These are phyloP conservation scores for Scutellaria barbata DNA, from an alignment of 257 asterid genomes.

Conservation along the genomic window DNA sequence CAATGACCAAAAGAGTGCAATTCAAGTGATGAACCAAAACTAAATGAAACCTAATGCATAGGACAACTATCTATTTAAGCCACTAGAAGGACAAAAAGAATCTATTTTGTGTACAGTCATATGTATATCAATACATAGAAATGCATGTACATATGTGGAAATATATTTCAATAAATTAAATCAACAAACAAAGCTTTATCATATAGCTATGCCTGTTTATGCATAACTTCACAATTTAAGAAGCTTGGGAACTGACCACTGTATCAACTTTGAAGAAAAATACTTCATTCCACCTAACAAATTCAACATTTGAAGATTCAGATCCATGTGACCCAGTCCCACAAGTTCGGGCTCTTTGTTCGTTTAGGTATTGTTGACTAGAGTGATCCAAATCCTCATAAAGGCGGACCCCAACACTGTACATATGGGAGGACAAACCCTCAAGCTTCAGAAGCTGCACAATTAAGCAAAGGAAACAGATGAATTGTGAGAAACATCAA, in stretches of 20 bases:
- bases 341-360: conserved; percentile 81
- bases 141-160: conserved; percentile 6
- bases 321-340: conserved; percentile 59
- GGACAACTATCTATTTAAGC: conserved; percentile 10
- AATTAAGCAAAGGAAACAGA: conserved; percentile 38
- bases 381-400: conserved; percentile 50
- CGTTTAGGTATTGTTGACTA: conserved; percentile 47
- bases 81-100: background rate
- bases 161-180: conserved; percentile 16
- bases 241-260: conserved; percentile 56
- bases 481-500: conserved; percentile 35
- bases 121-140: conserved; percentile 7
- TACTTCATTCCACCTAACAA: conserved; percentile 87
- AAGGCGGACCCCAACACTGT: conserved; percentile 68
- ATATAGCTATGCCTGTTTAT: conserved; percentile 8
- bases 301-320: conserved; percentile 55
- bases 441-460: conserved; percentile 72
- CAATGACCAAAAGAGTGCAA: background rate
- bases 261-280: conserved; percentile 89
- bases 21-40: conserved; percentile 18
- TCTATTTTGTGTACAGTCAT: conserved; percentile 17
- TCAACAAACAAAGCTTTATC: conserved; percentile 29
- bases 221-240: conserved; percentile 10
- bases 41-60: background rate
- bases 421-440: conserved; percentile 71